Percentiles rank a stretch among this genome's conserved stretches.
phyloP scores from a whole-genome alignment of 257 asterid genomes.

The Paulownia fortunei region DNA sequence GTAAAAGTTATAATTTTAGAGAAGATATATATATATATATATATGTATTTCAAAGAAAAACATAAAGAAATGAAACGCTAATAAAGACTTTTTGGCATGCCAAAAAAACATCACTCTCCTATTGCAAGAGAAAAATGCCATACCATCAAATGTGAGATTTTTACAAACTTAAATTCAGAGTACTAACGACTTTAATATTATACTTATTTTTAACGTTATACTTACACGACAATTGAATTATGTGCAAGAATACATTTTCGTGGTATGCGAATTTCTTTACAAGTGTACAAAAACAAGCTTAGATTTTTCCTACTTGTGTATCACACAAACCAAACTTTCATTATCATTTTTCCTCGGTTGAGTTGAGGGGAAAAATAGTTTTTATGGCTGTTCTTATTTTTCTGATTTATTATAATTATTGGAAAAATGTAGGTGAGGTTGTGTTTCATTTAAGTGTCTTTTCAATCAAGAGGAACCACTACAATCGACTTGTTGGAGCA shows the following conservation, averaged over 20 bases:
- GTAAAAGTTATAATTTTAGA: no score
- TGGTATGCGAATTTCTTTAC: background rate
- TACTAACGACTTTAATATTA: no score
- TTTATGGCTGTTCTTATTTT: constrained; percentile 10
- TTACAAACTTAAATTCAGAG: no score
- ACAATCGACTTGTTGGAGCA: background rate
- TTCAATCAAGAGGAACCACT: constrained; percentile 30
- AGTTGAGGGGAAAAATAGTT: background rate
- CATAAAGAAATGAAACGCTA: background rate
- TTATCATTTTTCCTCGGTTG: background rate
- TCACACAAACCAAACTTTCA: background rate
- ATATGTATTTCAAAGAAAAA: no score
- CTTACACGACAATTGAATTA: background rate
- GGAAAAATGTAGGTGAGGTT: background rate
- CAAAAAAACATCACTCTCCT: no score
- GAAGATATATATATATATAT: no score
- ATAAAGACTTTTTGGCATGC: background rate
- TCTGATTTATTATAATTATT: background rate
- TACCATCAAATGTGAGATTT: no score
- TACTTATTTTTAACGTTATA: no score
- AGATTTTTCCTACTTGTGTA: background rate
- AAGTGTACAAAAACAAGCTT: background rate
- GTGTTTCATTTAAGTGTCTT: constrained; percentile 27
- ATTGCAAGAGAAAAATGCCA: no score
- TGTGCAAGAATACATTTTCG: background rate